Conservation (phyloP, 129 eudicot genomes). For the Flaveria ramosissima region DNA sequence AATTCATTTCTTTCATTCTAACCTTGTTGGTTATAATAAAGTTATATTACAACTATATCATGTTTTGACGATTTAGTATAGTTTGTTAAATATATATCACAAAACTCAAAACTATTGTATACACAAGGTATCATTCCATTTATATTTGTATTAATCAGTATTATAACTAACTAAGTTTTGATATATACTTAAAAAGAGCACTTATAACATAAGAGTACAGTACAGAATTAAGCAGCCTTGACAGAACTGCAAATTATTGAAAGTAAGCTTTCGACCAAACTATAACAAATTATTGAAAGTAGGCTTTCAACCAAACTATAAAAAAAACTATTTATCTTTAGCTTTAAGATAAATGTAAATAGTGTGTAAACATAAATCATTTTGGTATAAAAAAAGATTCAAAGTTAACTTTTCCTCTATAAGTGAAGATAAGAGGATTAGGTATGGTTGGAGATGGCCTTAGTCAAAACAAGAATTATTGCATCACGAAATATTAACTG, state of each 20-base stretch:
- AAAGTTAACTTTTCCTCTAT: background rate
- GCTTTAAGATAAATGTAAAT: background rate
- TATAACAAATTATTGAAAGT: too few relatives aligned
- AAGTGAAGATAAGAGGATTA: background rate
- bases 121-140: background rate
- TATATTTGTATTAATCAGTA: background rate
- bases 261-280: too few relatives aligned
- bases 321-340: background rate
- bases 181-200: background rate
- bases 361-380: background rate
- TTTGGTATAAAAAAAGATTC: background rate
- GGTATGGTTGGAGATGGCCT: background rate
- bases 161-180: background rate
- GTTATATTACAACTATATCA: background rate
- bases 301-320: background rate
- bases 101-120: background rate
- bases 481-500: background rate
- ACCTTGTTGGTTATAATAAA: background rate
- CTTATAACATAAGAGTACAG: background rate
- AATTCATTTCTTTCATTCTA: background rate
- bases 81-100: background rate
- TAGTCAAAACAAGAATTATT: constrained; percentile 7
- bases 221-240: background rate
- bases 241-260: background rate
- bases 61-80: background rate